Base-by-base conservation (phyloP, 805 yeast genomes). In the Peterozyma toletana region DNA sequence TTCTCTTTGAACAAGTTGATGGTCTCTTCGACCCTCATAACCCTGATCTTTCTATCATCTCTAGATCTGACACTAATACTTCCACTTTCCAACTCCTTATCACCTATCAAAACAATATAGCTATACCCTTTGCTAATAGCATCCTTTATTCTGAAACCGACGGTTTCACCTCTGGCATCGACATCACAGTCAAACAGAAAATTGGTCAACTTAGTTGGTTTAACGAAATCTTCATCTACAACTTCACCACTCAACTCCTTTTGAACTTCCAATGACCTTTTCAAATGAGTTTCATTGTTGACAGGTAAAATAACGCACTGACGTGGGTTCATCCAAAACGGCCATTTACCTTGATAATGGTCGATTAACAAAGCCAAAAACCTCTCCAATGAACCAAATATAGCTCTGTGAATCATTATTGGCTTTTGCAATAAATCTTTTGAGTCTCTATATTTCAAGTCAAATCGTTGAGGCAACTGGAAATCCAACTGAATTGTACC, bases 401-500 rank as follows among this genome's bases (percentile, higher is more conserved):
- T 88, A 0, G 99, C 99, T 44, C 99, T 72, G 58, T 93, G 99
- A 30, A 93, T 77, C 88, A 93, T 80, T n/a, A 93, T 91, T 2
- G 99, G 99, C 37, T 75, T 75, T 47, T 80, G 75, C 31, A 67
- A 65, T 1, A 67, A 60, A 38, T 70, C 77, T 1, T 75, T 73
- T 47, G 70, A 73, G 38, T 69, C 70, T 39, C 78, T 78, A 57
- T 82, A 93, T 52, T 77, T 70, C 47, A 93, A 71, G 38, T 84
- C 74, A 58, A 93, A 93, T 48, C 95, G 71, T 37, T 78, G 78
- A 2, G 99, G 99, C 14, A 93, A 70, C 62, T 93, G 96, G 73
- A 93, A 93, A 59, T 93, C 99, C 37, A 93, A 70, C 63, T 93
- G 99, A 42, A 93, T 79, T 0, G 99, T 93, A 2, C 97, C 99